Percentiles rank a stretch among this genome's conserved stretches.
Evolutionary conservation across 2,329 filamentous ascomycete species (phyloP).

Genomic region (Aspergillus sp.): DNA sequence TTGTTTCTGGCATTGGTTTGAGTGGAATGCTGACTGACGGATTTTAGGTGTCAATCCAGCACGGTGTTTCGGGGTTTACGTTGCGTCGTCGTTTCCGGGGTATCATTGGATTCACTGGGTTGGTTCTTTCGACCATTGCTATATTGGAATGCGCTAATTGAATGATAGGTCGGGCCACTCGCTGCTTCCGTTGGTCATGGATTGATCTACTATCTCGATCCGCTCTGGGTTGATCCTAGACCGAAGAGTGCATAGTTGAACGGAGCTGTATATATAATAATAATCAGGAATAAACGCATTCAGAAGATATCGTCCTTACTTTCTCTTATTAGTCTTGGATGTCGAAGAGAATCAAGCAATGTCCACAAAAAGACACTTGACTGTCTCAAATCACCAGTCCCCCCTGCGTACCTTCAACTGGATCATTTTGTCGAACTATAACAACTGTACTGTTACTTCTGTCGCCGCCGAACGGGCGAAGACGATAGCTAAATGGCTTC

Average conservation of each 20-base stretch:
- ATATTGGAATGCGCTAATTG: too few relatives aligned
- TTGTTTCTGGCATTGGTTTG: neutral
- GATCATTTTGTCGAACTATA: too few relatives aligned
- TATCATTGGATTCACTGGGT: conserved; percentile 37
- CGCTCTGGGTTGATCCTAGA: conserved; percentile 15
- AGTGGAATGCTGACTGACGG: neutral
- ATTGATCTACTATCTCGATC: conserved; percentile 24
- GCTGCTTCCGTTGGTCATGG: conserved; percentile 26
- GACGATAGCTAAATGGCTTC: too few relatives aligned
- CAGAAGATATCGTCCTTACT: neutral
- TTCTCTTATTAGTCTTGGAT: too few relatives aligned
- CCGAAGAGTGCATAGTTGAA: neutral
- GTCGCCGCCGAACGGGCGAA: too few relatives aligned
- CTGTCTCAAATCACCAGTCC: too few relatives aligned
- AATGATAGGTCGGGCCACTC: conserved; percentile 19
- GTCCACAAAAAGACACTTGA: too few relatives aligned
- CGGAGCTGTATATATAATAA: neutral
- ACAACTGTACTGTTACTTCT: too few relatives aligned
- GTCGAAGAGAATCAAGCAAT: too few relatives aligned
- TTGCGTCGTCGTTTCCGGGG: conserved; percentile 29
- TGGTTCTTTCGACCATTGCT: conserved; percentile 1
- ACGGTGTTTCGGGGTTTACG: conserved; percentile 40
- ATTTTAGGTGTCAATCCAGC: conserved; percentile 37
- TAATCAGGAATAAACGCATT: neutral
- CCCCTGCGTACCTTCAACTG: too few relatives aligned